Base-by-base conservation (phyloP, 129 eudicot species). In the Sambucus nigra region DNA sequence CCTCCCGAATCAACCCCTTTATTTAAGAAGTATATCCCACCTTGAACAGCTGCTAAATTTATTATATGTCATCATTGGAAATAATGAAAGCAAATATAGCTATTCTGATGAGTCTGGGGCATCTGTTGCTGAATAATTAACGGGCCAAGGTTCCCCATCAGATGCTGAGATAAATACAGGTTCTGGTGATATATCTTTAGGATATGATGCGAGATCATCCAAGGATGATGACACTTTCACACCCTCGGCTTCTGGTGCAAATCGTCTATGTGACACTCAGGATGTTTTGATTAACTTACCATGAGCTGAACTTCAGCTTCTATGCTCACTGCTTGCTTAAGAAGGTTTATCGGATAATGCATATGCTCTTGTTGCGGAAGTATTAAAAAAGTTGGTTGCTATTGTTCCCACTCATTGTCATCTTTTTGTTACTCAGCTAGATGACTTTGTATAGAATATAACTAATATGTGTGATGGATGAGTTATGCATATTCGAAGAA, bases 271-370 rank as follows among this genome's bases (percentile, higher is more conserved):
- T 9, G 75, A 61, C 57, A 45, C 84, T 26, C 55, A 57, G 32
- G 40, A 41, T 55, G 61, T 81, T 57, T 65, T 85, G 27, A 57
- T 60, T 12, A 69, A 67, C 52, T 75, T 91, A 39, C 98, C 98
- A 25, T 77, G 74, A 58, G 45, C 78, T 23, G 98, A 91, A 45
- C 86, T 91, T 17, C 80, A 92, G 42, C 94, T 81, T 48, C 80
- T 91, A 9, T 91, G 98, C 65, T 82, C 98, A 50, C 64, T 91
- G 61, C 94, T 91, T 65, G 95, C 98, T 44, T 77, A 75, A 47
- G 98, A 91, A 69, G 79, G 98, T 59, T 59, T 92, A 66, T 92
- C 99, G 51, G 99, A 92, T 55, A 84, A 82, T 72, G 96, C 92
- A 3, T 92, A 92, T 62, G 68, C 91, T 47, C 83, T 86, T 45